Percentiles rank a stretch among this genome's conserved stretches.
These are phyloP conservation scores for Dorcoceras hygrometricum DNA, from an alignment of 257 asterid genomes.

Conservation along the genomic window DNA sequence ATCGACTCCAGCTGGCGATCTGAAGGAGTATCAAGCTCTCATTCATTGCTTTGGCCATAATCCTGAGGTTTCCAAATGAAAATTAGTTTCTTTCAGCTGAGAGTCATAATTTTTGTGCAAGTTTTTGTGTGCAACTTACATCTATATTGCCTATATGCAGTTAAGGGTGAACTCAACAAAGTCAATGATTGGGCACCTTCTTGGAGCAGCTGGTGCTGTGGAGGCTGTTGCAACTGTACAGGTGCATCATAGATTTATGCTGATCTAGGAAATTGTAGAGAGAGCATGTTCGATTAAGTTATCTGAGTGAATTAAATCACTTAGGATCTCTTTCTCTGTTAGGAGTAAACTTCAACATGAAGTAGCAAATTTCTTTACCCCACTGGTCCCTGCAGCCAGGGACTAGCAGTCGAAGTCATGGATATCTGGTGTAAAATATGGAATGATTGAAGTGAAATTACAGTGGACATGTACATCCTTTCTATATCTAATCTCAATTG, in stretches of 20 bases:
- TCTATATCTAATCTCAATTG: background rate
- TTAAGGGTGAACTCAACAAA: slow-evolving; percentile 92
- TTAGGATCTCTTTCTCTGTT: background rate
- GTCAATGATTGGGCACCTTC: slow-evolving; percentile 95
- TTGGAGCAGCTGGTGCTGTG: slow-evolving; percentile 98
- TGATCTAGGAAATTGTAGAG: slow-evolving; percentile 8
- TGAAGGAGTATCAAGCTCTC: slow-evolving; percentile 89
- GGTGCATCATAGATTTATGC: slow-evolving; percentile 39
- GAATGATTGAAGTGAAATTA: background rate
- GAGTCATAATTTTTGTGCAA: slow-evolving; percentile 10
- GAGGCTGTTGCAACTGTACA: slow-evolving; percentile 96
- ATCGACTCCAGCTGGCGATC: slow-evolving; percentile 94
- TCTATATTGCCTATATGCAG: slow-evolving; percentile 41
- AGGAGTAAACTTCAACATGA: background rate
- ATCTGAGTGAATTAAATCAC: background rate
- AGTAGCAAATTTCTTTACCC: background rate
- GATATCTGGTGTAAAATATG: background rate
- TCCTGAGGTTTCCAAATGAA: slow-evolving; percentile 60
- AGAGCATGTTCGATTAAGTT: slow-evolving; percentile 1
- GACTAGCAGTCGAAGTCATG: background rate
- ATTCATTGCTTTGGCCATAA: slow-evolving; percentile 81
- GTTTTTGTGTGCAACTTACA: background rate
- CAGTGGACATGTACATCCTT: background rate
- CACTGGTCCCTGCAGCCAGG: background rate
- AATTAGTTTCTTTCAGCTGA: slow-evolving; percentile 16